Conservation (phyloP, 495 filamentous ascomycete genomes). For the Xylaria bambusicola region DNA sequence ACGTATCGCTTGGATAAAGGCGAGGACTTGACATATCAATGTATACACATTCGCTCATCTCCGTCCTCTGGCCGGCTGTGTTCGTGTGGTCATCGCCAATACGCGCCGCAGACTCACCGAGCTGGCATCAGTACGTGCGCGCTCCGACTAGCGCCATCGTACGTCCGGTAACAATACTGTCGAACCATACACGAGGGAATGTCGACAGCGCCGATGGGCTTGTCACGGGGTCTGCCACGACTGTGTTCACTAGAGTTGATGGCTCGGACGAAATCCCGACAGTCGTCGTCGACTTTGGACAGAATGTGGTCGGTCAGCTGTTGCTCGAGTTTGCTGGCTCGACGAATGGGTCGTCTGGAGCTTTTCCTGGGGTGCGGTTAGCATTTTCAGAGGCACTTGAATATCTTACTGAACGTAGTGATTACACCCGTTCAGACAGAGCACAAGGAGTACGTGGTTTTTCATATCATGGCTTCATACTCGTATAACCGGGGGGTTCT, state of each 20-base stretch:
- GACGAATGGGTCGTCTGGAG: conserved; percentile 17
- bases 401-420: conserved; percentile 43
- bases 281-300: conserved; percentile 49
- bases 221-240: conserved; percentile 24
- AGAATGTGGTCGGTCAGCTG: conserved; percentile 43
- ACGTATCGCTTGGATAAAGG: neutral
- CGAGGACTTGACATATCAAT: neutral
- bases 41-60: neutral
- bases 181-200: conserved; percentile 25
- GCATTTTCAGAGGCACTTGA: conserved; percentile 50
- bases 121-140: conserved; percentile 30
- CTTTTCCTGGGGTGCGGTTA: conserved; percentile 42
- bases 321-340: conserved; percentile 28
- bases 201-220: conserved; percentile 37
- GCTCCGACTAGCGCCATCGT: conserved; percentile 19
- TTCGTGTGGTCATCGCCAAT: neutral
- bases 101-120: conserved; percentile 16
- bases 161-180: conserved; percentile 19
- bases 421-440: conserved; percentile 49
- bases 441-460: conserved; percentile 13
- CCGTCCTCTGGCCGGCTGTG: neutral
- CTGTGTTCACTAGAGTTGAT: conserved; percentile 28
- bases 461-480: neutral
- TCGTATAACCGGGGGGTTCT: too few species aligned
- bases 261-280: conserved; percentile 13